phyloP scores from a whole-genome alignment of 225 moss, liverwort and hornwort genomes.

The Sphagnum contortum region DNA sequence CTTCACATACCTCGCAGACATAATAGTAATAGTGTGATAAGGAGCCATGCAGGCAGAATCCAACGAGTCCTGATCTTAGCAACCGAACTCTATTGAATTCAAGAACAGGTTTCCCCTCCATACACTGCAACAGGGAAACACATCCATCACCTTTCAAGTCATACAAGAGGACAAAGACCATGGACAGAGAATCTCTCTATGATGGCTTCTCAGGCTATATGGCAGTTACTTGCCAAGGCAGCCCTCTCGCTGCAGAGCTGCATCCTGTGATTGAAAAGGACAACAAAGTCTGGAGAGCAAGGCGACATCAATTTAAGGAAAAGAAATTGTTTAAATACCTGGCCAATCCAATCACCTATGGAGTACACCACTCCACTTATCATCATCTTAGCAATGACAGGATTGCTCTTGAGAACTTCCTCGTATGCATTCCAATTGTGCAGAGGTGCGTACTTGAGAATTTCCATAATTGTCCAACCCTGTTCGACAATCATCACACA shows the following conservation, averaged over 20 bases:
- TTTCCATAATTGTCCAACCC: conserved; percentile 43
- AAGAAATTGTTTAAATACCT: conserved; percentile 3
- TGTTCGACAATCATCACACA: conserved; percentile 2
- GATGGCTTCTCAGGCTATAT: too few species aligned
- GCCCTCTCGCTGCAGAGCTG: too few species aligned
- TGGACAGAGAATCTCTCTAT: too few species aligned
- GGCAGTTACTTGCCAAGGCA: too few species aligned
- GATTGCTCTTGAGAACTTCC: conserved; percentile 28
- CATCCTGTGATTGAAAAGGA: too few species aligned
- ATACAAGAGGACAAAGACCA: too few species aligned
- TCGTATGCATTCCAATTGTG: conserved; percentile 57
- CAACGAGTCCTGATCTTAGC: conserved; percentile 42
- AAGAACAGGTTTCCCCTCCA: conserved; percentile 27
- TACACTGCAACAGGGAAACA: conserved; percentile 19
- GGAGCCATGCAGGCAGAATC: conserved; percentile 44
- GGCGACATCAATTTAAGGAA: too few species aligned
- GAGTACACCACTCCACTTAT: conserved; percentile 47
- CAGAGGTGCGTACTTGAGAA: conserved; percentile 30
- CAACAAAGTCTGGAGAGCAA: too few species aligned
- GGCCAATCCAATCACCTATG: conserved; percentile 48
- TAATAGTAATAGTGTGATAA: conserved; percentile 50
- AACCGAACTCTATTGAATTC: conserved; percentile 36
- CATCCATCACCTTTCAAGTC: background rate
- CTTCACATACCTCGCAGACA: conserved; percentile 28
- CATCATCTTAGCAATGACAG: conserved; percentile 49